These are phyloP conservation scores for Mycena leptocephala DNA, from an alignment of 768 basidiomycete species.

Conservation along the genomic window DNA sequence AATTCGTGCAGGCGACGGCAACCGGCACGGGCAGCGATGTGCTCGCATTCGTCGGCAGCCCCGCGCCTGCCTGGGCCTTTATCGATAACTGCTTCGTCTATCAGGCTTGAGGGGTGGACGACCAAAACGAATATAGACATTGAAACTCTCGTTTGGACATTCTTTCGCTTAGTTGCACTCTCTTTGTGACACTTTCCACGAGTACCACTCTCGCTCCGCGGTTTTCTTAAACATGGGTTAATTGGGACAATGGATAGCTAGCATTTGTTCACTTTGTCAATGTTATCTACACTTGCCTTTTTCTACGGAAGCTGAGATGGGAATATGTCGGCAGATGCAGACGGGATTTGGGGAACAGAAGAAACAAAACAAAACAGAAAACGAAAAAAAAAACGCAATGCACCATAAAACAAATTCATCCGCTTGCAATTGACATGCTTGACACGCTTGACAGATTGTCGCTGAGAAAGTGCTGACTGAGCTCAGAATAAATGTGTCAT, in stretches of 20 bases:
- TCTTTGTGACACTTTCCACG: neutral
- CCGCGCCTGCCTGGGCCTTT: constrained; percentile 66
- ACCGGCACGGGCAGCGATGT: constrained; percentile 54
- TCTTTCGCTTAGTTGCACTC: neutral
- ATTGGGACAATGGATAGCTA: neutral
- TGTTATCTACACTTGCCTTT: neutral
- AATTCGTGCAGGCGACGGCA: constrained; percentile 53
- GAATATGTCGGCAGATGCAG: no score
- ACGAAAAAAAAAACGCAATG: no score
- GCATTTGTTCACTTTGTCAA: neutral
- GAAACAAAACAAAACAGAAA: no score
- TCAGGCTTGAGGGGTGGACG: constrained; percentile 23
- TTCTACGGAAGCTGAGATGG: no score
- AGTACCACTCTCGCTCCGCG: neutral
- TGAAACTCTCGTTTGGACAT: neutral
- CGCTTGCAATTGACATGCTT: no score
- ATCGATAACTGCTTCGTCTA: constrained; percentile 59
- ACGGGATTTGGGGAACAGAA: no score
- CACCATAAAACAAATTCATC: no score
- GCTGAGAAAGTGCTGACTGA: no score
- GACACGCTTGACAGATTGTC: no score
- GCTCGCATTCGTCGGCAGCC: constrained; percentile 59
- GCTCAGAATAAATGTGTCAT: no score
- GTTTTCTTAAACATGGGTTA: neutral
- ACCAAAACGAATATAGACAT: neutral